phyloP scores from a whole-genome alignment of 371 early-diverging fungal species.

The Basidiobolus meristosporus region DNA sequence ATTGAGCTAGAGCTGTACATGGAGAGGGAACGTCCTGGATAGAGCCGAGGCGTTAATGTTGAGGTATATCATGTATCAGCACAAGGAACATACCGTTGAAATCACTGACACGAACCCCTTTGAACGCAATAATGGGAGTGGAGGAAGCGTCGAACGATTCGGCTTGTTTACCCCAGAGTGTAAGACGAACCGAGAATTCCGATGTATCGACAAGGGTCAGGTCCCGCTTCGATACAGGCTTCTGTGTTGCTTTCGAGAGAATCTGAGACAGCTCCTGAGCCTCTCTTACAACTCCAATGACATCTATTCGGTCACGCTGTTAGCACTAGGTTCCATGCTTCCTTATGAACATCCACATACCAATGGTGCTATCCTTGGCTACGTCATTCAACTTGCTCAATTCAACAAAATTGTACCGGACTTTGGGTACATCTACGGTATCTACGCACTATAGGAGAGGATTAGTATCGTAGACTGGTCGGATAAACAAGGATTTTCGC shows the following conservation, averaged over 20 bases:
- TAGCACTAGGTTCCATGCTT: not conserved
- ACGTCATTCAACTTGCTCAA: constrained; percentile 32
- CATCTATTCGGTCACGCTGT: constrained; percentile 22
- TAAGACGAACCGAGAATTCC: constrained; percentile 45
- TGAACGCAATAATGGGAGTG: constrained; percentile 57
- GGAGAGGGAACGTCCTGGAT: constrained; percentile 42
- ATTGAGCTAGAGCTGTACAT: constrained; percentile 23
- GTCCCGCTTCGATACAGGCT: constrained; percentile 71
- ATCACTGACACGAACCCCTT: constrained; percentile 69
- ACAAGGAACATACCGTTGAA: constrained; percentile 38
- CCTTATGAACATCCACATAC: constrained; percentile 13
- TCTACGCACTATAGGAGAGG: not conserved
- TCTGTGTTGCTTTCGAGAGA: constrained; percentile 40
- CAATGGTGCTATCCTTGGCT: constrained; percentile 44
- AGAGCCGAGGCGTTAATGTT: constrained; percentile 1
- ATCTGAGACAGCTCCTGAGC: constrained; percentile 37
- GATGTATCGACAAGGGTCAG: constrained; percentile 64
- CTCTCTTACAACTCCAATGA: constrained; percentile 62
- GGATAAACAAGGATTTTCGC: not conserved
- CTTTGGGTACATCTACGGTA: constrained; percentile 27
- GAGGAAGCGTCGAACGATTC: constrained; percentile 28
- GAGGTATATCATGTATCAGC: not conserved
- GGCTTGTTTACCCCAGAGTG: constrained; percentile 82
- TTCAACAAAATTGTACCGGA: constrained; percentile 45
- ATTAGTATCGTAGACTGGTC: not conserved